Evolutionary conservation across 1,284 basidiomycete genomes (phyloP).

Genomic region (Pholiota adiposa): DNA sequence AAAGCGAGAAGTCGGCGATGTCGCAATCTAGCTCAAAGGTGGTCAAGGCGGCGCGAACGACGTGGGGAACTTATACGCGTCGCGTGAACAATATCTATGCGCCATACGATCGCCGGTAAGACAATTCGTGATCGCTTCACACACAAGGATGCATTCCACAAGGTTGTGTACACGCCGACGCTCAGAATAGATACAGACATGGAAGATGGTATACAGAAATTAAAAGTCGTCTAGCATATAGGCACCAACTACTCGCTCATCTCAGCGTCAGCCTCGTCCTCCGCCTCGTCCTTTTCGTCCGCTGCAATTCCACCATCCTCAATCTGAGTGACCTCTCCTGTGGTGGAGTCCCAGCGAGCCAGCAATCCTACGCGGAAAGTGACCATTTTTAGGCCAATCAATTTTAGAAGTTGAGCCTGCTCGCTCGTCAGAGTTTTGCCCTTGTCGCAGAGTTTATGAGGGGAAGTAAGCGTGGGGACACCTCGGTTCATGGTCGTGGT

Average conservation of each 20-base stretch:
- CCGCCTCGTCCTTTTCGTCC: slow-evolving; percentile 42
- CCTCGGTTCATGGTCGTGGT: slow-evolving; percentile 86
- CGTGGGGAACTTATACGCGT: slow-evolving; percentile 6
- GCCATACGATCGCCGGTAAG: slow-evolving; percentile 1
- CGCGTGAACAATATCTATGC: not conserved
- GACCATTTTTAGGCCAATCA: slow-evolving; percentile 87
- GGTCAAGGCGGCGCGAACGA: not conserved
- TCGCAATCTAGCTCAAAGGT: not conserved
- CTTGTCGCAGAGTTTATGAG: slow-evolving; percentile 87
- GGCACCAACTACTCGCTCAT: slow-evolving; percentile 41
- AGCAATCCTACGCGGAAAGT: slow-evolving; percentile 76
- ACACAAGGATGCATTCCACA: not conserved
- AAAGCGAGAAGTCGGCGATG: not conserved
- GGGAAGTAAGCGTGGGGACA: slow-evolving; percentile 81
- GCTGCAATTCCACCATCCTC: slow-evolving; percentile 45
- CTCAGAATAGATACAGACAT: slow-evolving; percentile 12
- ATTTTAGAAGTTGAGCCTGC: slow-evolving; percentile 88
- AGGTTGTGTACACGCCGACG: slow-evolving; percentile 1
- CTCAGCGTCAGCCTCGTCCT: slow-evolving; percentile 42
- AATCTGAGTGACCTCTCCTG: slow-evolving; percentile 68
- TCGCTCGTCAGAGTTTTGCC: slow-evolving; percentile 83
- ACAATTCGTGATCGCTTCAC: not conserved
- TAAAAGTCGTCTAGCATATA: slow-evolving; percentile 6
- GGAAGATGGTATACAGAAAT: slow-evolving; percentile 10
- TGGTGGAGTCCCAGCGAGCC: slow-evolving; percentile 77